Percentiles rank a stretch among this genome's conserved stretches.
These are phyloP conservation scores for Trichoderma erinaceum DNA, from an alignment of 495 filamentous ascomycete species.

Conservation along the genomic window DNA sequence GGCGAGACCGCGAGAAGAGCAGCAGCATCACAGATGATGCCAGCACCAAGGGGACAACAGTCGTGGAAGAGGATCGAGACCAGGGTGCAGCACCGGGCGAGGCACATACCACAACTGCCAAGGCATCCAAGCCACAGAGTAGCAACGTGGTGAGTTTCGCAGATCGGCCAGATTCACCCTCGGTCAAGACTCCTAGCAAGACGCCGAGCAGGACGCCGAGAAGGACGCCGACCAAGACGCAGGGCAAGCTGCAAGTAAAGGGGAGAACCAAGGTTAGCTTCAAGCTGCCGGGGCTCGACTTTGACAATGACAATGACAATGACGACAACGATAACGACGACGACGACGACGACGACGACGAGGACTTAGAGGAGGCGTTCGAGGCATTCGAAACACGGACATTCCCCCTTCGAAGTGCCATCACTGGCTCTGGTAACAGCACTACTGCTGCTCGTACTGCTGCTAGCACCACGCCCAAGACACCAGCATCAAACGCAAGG, in stretches of 20 bases:
- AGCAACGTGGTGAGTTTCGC: background rate
- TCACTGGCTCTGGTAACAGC: too few species aligned
- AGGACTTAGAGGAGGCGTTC: slow-evolving; percentile 25
- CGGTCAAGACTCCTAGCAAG: background rate
- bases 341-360: slow-evolving; percentile 18
- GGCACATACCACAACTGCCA: background rate
- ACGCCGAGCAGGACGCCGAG: background rate
- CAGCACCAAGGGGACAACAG: too few species aligned
- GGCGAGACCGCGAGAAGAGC: slow-evolving; percentile 18
- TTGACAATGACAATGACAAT: too few species aligned
- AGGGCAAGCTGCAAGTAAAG: background rate
- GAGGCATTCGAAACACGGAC: slow-evolving; percentile 19
- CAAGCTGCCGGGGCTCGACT: too few species aligned
- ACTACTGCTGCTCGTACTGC: too few species aligned
- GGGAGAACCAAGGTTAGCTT: background rate
- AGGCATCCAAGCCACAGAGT: background rate
- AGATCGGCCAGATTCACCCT: background rate
- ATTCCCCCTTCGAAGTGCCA: background rate
- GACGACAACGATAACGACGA: background rate
- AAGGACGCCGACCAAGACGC: background rate
- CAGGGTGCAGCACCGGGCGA: background rate
- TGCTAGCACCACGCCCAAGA: slow-evolving; percentile 7
- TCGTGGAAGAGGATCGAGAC: background rate
- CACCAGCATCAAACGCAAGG: slow-evolving; percentile 12
- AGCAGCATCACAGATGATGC: background rate